Evolutionary conservation across 257 asterid species (phyloP), one percentile per base, ranked within the genome.

Genomic region (Solanum piurae): DNA sequence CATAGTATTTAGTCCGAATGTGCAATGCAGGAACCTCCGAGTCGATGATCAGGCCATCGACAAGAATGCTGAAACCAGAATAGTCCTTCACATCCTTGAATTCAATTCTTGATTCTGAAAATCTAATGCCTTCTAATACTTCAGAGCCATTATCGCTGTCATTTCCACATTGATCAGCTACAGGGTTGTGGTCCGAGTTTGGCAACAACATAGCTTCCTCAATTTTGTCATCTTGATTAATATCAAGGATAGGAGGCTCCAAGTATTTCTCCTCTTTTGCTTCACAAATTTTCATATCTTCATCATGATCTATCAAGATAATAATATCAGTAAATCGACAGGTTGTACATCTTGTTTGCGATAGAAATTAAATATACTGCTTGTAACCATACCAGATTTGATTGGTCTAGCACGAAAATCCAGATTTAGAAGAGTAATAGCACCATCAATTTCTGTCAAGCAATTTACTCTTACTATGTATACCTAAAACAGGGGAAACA

Each of bases 361-460:
- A 84, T 68, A 33, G 36, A 84, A 25, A 82, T 27, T 29, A 16
- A 71, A 68, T 20, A 10, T 23, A 13, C 27, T 20, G 25, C 60
- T 12, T 77, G 58, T 87, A 29, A 87, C 88, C 91, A 83, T n/a
- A 85, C 91, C 92, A 62, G 74, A 27, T 68, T 82, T 80, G 77
- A 31, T 55, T 73, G 93, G 91, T 68, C 87, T 84, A 72, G 37
- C 76, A 25, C 71, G 91, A 86, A 88, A 71, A 89, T 92, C 93
- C 62, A 88, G 87, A 71, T 88, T 89, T 42, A 85, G 92, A 83
- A 88, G 90, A 71, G 88, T 84, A 3, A 89, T 85, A 8, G 92
- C 95, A 8, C 92, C 92, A 69, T 92, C 95, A 68, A 93, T 89
- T 87, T 95, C 94, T 66, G 92, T 73, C 29, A 89, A 83, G 62